phyloP scores from a whole-genome alignment of 495 filamentous ascomycete species.

The Penicillium parvum region DNA sequence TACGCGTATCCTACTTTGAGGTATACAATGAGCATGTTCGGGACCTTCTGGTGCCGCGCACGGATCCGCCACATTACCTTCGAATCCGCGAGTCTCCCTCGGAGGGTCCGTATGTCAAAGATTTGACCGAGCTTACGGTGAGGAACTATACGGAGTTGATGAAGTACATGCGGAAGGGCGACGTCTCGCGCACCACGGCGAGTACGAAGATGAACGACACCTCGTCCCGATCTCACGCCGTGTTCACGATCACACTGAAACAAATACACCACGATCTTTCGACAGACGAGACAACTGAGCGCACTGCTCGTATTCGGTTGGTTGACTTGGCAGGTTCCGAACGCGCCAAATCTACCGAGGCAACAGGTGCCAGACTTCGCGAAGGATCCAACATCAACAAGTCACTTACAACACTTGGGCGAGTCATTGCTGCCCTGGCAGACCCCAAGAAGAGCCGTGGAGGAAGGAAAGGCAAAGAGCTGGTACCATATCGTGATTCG shows the following conservation, averaged over 20 bases:
- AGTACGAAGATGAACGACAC: slow-evolving; percentile 99
- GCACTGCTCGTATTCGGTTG: slow-evolving; percentile 85
- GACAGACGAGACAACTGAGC: slow-evolving; percentile 92
- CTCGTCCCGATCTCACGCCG: slow-evolving; percentile 86
- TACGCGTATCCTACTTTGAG: slow-evolving; percentile 97
- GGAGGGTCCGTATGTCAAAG: slow-evolving; percentile 97
- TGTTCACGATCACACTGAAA: slow-evolving; percentile 97
- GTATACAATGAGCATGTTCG: slow-evolving; percentile 99
- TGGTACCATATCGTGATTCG: slow-evolving; percentile 90
- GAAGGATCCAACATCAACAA: slow-evolving; percentile 99
- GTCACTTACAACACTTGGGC: slow-evolving; percentile 89
- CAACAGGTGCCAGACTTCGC: slow-evolving; percentile 81
- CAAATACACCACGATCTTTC: slow-evolving; percentile 94
- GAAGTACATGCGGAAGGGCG: slow-evolving; percentile 84
- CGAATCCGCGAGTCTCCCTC: slow-evolving; percentile 94
- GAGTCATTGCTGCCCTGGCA: slow-evolving; percentile 94
- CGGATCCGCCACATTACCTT: slow-evolving; percentile 80
- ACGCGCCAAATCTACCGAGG: slow-evolving; percentile 91
- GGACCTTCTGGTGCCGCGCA: slow-evolving; percentile 77
- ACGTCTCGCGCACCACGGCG: slow-evolving; percentile 82
- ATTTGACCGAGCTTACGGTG: slow-evolving; percentile 87
- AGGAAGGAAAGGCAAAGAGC: slow-evolving; percentile 56
- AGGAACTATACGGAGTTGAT: slow-evolving; percentile 78
- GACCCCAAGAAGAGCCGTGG: slow-evolving; percentile 63
- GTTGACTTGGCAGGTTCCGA: slow-evolving; percentile 96